A percentile compares a stretch with the other conserved stretches of the same genome.
phyloP scores from a whole-genome alignment of 805 yeast species.

The Candida tallmaniae region DNA sequence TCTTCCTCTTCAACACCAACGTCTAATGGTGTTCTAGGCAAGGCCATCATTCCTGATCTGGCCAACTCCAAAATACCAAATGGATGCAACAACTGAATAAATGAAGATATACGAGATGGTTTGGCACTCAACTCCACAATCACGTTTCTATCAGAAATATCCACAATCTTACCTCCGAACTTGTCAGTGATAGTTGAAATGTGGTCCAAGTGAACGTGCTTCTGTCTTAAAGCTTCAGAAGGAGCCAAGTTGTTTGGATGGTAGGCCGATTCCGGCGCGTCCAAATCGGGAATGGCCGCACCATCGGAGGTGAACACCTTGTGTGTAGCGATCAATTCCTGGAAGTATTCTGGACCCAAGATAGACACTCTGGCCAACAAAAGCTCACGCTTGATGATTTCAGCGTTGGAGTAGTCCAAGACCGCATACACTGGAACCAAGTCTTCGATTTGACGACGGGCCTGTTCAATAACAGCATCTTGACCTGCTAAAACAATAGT shows the following conservation, averaged over 20 bases:
- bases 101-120: conserved; percentile 83
- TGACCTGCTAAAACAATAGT: conserved; percentile 92
- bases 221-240: conserved; percentile 90
- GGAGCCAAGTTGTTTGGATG: conserved; percentile 90
- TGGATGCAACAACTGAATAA: conserved; percentile 86
- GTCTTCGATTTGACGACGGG: conserved; percentile 96
- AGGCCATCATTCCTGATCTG: conserved; percentile 97
- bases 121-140: conserved; percentile 92
- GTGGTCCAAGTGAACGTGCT: conserved; percentile 83
- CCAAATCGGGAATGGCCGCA: conserved; percentile 38
- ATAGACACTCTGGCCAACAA: conserved; percentile 87
- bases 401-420: conserved; percentile 84
- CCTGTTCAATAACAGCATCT: conserved; percentile 96
- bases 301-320: conserved; percentile 41
- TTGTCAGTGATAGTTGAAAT: conserved; percentile 74
- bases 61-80: conserved; percentile 96
- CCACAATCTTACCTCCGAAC: conserved; percentile 92
- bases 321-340: conserved; percentile 88
- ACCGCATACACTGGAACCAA: conserved; percentile 98
- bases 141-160: conserved; percentile 89
- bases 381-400: conserved; percentile 87
- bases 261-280: conserved; percentile 45
- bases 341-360: conserved; percentile 97
- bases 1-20: conserved; percentile 43
- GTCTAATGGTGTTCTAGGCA: conserved; percentile 90